Evolutionary conservation across 345 rosid species (phyloP).

Genomic region (Rhodamnia rubescens): DNA sequence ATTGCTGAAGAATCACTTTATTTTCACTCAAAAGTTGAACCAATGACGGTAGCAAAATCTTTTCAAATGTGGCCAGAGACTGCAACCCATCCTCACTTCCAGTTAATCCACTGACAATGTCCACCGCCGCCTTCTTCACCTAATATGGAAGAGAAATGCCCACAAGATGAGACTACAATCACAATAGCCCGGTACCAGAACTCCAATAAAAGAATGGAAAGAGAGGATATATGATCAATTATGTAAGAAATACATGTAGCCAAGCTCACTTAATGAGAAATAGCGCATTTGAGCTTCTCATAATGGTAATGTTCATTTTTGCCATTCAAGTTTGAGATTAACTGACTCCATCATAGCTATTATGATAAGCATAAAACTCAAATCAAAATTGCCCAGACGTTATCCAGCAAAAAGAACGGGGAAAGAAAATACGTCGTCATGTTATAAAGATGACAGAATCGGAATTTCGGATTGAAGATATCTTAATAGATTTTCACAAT

Average conservation of each 20-base stretch:
- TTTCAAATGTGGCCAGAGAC: conserved; percentile 47
- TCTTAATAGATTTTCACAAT: too few species aligned
- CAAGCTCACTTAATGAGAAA: neutral
- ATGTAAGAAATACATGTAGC: neutral
- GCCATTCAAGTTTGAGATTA: neutral
- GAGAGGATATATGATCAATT: neutral
- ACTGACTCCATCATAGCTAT: neutral
- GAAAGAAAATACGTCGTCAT: neutral
- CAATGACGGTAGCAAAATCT: conserved; percentile 43
- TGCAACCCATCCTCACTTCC: conserved; percentile 76
- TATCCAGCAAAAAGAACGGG: neutral
- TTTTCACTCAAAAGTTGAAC: conserved; percentile 48
- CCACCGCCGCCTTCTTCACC: conserved; percentile 88
- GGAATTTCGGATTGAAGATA: too few species aligned
- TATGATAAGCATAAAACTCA: neutral
- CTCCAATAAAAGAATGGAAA: neutral
- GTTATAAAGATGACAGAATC: neutral
- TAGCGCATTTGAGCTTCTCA: neutral
- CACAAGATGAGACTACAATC: neutral
- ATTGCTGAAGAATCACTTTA: conserved; percentile 31
- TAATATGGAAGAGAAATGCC: neutral
- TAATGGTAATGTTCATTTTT: neutral
- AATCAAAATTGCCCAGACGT: neutral
- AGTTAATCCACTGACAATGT: conserved; percentile 69
- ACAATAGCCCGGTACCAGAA: neutral